These are phyloP conservation scores for Stephania yunnanensis DNA, from an alignment of 164 flowering plant species.

Conservation along the genomic window DNA sequence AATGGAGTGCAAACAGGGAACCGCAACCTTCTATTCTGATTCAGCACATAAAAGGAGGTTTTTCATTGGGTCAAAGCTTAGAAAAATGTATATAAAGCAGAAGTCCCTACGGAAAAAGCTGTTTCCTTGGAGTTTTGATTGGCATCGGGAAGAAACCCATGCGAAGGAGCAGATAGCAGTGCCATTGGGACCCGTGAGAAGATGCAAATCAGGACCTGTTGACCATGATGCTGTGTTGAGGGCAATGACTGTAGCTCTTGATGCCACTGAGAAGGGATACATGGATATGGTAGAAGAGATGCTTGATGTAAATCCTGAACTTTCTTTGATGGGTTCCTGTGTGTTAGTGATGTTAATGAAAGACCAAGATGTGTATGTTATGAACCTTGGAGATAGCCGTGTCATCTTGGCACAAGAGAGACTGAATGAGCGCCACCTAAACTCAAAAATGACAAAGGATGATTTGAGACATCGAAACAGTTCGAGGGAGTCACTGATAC, in stretches of 20 bases:
- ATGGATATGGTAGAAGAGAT: conserved; percentile 53
- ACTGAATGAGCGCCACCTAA: conserved; percentile 33
- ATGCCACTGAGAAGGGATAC: conserved; percentile 51
- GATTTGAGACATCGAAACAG: conserved; percentile 39
- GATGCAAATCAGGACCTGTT: conserved; percentile 44
- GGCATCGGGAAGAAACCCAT: conserved; percentile 50
- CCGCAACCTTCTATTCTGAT: conserved; percentile 16
- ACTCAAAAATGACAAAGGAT: conserved; percentile 34
- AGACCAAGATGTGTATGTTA: conserved; percentile 67
- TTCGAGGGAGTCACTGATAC: conserved; percentile 52
- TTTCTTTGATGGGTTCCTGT: conserved; percentile 69
- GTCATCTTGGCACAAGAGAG: conserved; percentile 56
- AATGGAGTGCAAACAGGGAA: conserved; percentile 21
- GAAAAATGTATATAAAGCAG: conserved; percentile 48
- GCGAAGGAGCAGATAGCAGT: conserved; percentile 29
- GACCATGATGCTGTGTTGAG: conserved; percentile 52
- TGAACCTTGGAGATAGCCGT: conserved; percentile 73
- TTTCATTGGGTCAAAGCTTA: conserved; percentile 38
- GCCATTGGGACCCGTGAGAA: conserved; percentile 34
- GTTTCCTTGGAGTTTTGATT: conserved; percentile 68
- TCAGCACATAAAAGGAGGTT: conserved; percentile 32
- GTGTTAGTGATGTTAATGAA: conserved; percentile 67
- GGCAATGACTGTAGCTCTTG: conserved; percentile 54
- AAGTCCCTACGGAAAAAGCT: conserved; percentile 55
- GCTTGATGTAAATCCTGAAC: conserved; percentile 53